Evolutionary conservation across 2,329 filamentous ascomycete genomes (phyloP).

Genomic region (Ascochyta lentis): DNA sequence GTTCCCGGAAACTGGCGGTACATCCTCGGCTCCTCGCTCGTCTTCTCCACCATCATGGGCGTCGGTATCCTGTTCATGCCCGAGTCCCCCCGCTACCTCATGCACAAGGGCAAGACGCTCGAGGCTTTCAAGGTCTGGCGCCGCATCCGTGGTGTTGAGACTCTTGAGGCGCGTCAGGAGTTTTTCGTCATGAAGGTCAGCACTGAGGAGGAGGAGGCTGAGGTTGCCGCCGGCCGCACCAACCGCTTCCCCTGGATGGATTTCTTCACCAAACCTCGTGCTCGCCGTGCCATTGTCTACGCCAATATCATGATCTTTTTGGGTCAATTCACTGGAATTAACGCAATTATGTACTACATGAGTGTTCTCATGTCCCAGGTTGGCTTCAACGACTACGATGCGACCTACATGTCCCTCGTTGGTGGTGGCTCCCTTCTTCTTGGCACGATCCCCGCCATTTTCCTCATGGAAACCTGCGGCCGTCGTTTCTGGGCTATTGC

Average conservation of each 20-base stretch:
- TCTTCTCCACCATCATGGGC: constrained; percentile 71
- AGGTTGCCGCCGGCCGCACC: constrained; percentile 59
- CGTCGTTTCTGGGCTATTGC: constrained; percentile 77
- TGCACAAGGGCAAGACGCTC: constrained; percentile 68
- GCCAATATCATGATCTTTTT: constrained; percentile 78
- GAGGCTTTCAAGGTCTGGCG: constrained; percentile 75
- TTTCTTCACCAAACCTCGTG: constrained; percentile 72
- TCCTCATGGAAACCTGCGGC: constrained; percentile 75
- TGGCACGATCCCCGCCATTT: constrained; percentile 71
- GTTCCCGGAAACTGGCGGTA: constrained; percentile 75
- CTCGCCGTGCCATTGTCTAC: constrained; percentile 64
- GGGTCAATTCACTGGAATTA: constrained; percentile 74
- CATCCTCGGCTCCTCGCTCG: constrained; percentile 73
- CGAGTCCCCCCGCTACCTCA: constrained; percentile 71
- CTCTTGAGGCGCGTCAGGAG: constrained; percentile 67
- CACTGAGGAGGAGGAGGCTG: constrained; percentile 62
- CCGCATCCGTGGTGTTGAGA: constrained; percentile 68
- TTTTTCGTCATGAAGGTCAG: constrained; percentile 75
- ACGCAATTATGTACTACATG: constrained; percentile 78
- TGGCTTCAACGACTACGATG: constrained; percentile 66
- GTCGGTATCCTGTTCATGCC: constrained; percentile 74
- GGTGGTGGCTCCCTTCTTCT: constrained; percentile 71
- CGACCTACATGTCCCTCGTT: constrained; percentile 75
- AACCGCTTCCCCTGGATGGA: constrained; percentile 73
- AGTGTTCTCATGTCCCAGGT: constrained; percentile 70